Percentiles rank a stretch among this genome's conserved stretches.
These are phyloP conservation scores for Vitis hybrid DNA, from an alignment of 177 flowering plant species.

Conservation along the genomic window DNA sequence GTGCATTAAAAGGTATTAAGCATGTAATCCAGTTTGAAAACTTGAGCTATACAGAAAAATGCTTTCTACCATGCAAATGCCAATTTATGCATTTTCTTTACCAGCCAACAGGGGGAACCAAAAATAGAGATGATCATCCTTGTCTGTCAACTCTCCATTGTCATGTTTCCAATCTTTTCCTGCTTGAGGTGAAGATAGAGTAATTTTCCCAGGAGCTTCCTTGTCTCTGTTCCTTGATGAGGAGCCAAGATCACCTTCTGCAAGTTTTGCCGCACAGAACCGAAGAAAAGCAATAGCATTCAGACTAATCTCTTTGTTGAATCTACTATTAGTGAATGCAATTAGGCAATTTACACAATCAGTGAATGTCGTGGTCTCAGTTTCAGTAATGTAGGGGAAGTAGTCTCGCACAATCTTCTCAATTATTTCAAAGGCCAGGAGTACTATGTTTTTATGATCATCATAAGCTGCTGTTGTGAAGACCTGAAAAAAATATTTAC, in stretches of 20 bases:
- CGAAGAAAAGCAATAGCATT: conserved; percentile 95
- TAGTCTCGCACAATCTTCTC: conserved; percentile 97
- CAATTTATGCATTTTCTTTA: conserved; percentile 29
- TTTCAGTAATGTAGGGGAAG: conserved; percentile 96
- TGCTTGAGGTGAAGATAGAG: conserved; percentile 44
- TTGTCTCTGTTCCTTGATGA: conserved; percentile 58
- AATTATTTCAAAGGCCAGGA: conserved; percentile 91
- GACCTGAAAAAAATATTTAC: conserved; percentile 51
- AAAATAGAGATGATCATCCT: conserved; percentile 73
- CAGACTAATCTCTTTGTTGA: conserved; percentile 93
- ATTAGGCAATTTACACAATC: conserved; percentile 96
- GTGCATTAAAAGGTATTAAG: neutral
- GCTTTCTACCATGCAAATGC: too few species aligned
- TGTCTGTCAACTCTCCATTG: conserved; percentile 49
- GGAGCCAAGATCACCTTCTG: conserved; percentile 89
- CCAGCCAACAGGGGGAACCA: conserved; percentile 99
- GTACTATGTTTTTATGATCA: conserved; percentile 94
- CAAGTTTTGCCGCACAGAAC: conserved; percentile 93
- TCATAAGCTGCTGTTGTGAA: conserved; percentile 98
- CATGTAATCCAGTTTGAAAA: neutral
- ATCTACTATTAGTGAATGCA: conserved; percentile 93
- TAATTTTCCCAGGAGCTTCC: conserved; percentile 45
- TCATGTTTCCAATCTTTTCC: conserved; percentile 64
- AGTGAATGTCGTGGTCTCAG: conserved; percentile 95
- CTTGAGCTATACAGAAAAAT: neutral